Percentiles rank a stretch among this genome's conserved stretches.
phyloP scores from a whole-genome alignment of 2,329 filamentous ascomycete species.

The Fusarium pseudoanthophilum region DNA sequence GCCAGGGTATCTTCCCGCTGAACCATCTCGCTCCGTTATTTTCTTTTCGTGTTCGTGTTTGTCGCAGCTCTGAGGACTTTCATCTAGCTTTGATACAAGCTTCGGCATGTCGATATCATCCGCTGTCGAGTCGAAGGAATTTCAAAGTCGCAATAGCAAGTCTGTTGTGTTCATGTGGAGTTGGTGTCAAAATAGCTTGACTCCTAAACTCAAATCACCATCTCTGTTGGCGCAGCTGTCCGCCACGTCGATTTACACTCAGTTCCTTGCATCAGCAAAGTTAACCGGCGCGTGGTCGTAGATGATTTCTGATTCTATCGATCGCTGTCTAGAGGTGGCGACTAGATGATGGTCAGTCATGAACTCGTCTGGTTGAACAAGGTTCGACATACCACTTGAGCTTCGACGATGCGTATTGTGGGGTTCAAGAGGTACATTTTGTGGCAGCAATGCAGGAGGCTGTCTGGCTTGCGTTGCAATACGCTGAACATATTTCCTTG shows the following conservation, averaged over 20 bases:
- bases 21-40: not conserved
- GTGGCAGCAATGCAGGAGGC: not conserved
- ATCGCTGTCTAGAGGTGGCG: slow-evolving; percentile 5
- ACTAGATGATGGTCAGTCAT: not conserved
- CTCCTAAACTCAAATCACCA: not conserved
- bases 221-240: not conserved
- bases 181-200: not conserved
- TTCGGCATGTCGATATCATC: not conserved
- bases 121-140: not conserved
- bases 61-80: not conserved
- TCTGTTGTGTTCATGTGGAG: not conserved
- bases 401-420: slow-evolving; percentile 6
- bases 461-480: slow-evolving; percentile 2
- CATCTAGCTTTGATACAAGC: not conserved
- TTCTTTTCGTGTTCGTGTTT: not conserved
- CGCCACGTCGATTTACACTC: not conserved
- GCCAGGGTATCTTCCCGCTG: not conserved
- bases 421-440: not conserved
- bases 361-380: not conserved
- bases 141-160: slow-evolving; percentile 16
- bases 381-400: slow-evolving; percentile 7
- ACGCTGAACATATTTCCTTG: slow-evolving; percentile 58
- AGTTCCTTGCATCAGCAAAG: slow-evolving; percentile 38
- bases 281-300: slow-evolving; percentile 54
- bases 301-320: slow-evolving; percentile 40